Base-by-base conservation (phyloP, 768 basidiomycete species). In the Neoboletus subvelutipes region DNA sequence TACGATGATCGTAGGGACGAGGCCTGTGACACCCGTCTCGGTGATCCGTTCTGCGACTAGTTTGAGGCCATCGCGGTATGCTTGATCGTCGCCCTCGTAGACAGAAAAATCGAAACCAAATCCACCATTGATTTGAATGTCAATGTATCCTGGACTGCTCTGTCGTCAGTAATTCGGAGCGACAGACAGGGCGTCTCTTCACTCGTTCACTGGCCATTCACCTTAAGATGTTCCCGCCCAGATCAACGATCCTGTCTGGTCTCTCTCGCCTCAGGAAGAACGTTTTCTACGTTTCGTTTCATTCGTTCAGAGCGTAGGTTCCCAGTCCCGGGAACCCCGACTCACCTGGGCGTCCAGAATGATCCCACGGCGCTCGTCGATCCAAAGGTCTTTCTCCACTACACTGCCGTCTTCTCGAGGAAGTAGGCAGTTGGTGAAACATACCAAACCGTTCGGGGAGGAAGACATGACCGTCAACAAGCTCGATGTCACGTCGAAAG, bases 41-140 rank as follows among this genome's bases (percentile, higher is more conserved):
- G 86, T 80, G 45, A 96, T 90, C 61, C 83, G 81, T 71, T 84
- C 83, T 8, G 91, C 87, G 34, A 94, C 83, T 57, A 76, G 75
- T 66, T 82, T 80, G 70, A 95, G 75, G 20, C 91, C 90, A 24
- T 79, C 64, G 26, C 78, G 75, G 72, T 95, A 95, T 7, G 74
- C 75, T 37, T 84, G 78, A 51, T 90, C 87, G 65, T 87, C 79
- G 28, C 81, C 83, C 36, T 89, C 85, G 63, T 87, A 91, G 18
- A 92, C 82, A 13, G 91, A 92, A 65, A 94, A 93, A 70, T 93
- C 91, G 66, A 92, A 90, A 31, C 87, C 85, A 68, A 91, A 94
- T 5, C 86, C 93, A 36, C 94, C 94, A 61, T 96, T 95, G 59
- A 96, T 86, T 66, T 96, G 94, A 18, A 88, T 83, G 73, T 95